Conservation (phyloP, 2,329 filamentous ascomycete species). For the Chalaropsis thielavioides region DNA sequence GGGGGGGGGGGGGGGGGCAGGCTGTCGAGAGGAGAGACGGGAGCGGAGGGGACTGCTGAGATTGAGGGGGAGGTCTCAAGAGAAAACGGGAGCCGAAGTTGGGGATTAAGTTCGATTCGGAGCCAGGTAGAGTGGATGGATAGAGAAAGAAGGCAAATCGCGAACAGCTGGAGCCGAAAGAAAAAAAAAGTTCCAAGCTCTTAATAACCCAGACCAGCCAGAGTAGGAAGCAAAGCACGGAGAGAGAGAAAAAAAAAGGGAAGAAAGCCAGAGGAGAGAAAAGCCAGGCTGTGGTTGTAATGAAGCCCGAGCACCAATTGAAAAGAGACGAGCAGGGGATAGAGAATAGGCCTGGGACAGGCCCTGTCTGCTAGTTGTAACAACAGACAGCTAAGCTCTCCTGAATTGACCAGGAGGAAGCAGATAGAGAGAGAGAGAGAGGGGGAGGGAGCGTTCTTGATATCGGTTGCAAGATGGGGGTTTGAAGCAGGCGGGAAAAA, state of each 20-base stretch:
- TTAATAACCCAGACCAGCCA: not conserved
- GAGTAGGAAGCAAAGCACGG: not conserved
- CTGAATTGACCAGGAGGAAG: slow-evolving; percentile 1
- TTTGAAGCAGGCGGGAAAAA: not conserved
- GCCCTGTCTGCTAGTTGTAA: not conserved
- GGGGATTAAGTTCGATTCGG: not conserved
- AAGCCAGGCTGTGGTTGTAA: slow-evolving; percentile 7
- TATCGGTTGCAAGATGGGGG: not conserved
- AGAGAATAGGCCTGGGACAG: not conserved
- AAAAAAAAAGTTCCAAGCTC: not conserved
- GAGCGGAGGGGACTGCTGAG: not conserved
- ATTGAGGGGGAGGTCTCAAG: not conserved
- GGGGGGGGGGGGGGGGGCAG: no score
- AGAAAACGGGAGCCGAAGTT: not conserved
- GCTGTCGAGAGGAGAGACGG: slow-evolving; percentile 7
- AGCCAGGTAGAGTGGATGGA: not conserved
- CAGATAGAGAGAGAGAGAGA: not conserved
- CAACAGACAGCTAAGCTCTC: slow-evolving; percentile 2
- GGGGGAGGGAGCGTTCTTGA: not conserved
- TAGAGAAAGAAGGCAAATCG: slow-evolving; percentile 1
- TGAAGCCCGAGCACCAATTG: slow-evolving; percentile 1
- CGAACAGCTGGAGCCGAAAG: not conserved
- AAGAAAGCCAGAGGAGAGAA: slow-evolving; percentile 9
- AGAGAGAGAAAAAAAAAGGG: not conserved
- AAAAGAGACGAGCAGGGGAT: slow-evolving; percentile 4